Evolutionary conservation across 805 yeast genomes (phyloP), one percentile per base, ranked within the genome.

Genomic region (Phaffomyces opuntiae): DNA sequence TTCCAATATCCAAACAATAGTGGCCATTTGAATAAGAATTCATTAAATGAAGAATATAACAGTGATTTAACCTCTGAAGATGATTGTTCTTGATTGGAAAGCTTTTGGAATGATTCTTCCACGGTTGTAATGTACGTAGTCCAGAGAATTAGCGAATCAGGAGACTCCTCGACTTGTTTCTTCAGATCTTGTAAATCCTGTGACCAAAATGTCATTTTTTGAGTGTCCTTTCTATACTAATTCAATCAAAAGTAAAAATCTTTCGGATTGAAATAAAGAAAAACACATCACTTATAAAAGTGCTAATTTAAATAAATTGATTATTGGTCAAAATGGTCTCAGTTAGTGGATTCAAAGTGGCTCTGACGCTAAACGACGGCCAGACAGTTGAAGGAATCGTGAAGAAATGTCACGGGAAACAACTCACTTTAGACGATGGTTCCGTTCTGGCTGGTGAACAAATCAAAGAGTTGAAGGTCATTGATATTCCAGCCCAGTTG

Each of bases 1-100:
- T 77, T 79, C 93, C 93, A 85, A 54, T 77, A 75, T 9, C 70
- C 74, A n/a, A 71, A 66, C 17, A 80, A 63, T 44, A 75, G 69
- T 0, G 93, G 93, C 51, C 73, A 83, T 43, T 74, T 63, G 0
- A 62, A 48, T n/a, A 85, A 57, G 3, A 82, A 56, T 26, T 64
- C 65, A 17, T 64, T 63, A 44, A 74, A 70, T 17, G 73, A 68
- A 2, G 45, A 16, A n/a, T 45, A 45, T 11, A 40, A 14, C 12
- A 9, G 12, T 9, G 21, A 17, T 36, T 45, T 45, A 9, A 36
- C 16, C 17, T 25, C 36, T 26, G 16, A 8, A 11, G 44, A 31
- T 3, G 29, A 35, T 37, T 36, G 39, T 3, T 21, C 11, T 6
- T 36, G 34, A 14, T 13, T 13, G 13, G 14, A 13, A 1, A 32